phyloP scores from a whole-genome alignment of 1,139 yeast genomes.

The Saccharomyces pastorianus region DNA sequence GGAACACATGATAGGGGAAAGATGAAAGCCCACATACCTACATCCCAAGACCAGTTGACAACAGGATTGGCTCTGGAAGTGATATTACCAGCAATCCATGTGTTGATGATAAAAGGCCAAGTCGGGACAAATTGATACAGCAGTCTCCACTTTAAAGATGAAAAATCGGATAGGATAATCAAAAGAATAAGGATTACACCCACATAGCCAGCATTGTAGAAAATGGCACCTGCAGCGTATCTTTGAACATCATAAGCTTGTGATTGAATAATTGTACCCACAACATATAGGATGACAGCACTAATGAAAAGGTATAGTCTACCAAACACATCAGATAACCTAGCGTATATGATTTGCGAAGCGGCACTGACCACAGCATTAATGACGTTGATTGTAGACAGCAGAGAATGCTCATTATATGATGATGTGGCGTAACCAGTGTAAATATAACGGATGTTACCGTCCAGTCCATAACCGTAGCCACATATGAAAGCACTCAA shows the following conservation, averaged over 20 bases:
- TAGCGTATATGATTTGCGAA: constrained; percentile 61
- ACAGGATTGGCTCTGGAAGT: constrained; percentile 34
- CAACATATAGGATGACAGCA: constrained; percentile 50
- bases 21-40: constrained; percentile 76
- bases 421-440: constrained; percentile 51
- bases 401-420: constrained; percentile 49
- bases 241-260: constrained; percentile 57
- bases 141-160: constrained; percentile 64
- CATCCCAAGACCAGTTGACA: constrained; percentile 58
- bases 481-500: constrained; percentile 51
- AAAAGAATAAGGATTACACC: constrained; percentile 52
- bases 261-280: constrained; percentile 66
- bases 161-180: constrained; percentile 56
- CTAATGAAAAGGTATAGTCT: constrained; percentile 49
- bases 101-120: constrained; percentile 62
- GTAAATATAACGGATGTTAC: constrained; percentile 43
- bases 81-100: constrained; percentile 66
- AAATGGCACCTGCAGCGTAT: constrained; percentile 66
- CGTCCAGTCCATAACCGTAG: constrained; percentile 62
- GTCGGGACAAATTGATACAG: constrained; percentile 56
- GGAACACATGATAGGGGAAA: constrained; percentile 60
- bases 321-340: constrained; percentile 65
- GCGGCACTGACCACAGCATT: constrained; percentile 63
- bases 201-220: constrained; percentile 63
- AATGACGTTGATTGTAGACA: constrained; percentile 58